Percentiles rank a stretch among this genome's conserved stretches.
Evolutionary conservation across 164 flowering plant genomes (phyloP).

Genomic region (Brasenia schreberi): DNA sequence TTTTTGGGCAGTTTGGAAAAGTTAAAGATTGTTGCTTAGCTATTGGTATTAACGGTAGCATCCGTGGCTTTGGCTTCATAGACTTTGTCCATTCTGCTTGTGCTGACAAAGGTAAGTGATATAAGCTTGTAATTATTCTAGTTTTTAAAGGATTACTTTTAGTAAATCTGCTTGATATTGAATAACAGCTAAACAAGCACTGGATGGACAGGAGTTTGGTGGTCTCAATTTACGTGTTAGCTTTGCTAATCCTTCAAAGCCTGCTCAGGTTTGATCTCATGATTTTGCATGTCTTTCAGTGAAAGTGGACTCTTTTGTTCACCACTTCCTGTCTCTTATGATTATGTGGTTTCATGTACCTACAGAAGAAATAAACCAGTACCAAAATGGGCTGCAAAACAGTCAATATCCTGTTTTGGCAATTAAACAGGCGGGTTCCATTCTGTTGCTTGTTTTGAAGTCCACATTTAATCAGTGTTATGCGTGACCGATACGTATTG

Average conservation of each 20-base stretch:
- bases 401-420: no score
- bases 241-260: not conserved
- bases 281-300: not conserved
- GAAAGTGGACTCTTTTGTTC: not conserved
- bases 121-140: not conserved
- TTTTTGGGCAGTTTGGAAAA: constrained; percentile 2
- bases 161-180: not conserved
- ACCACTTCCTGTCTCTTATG: not conserved
- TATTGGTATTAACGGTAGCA: not conserved
- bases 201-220: not conserved
- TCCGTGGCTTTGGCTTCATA: constrained; percentile 1
- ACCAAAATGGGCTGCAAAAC: no score
- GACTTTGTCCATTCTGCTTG: not conserved
- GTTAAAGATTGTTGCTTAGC: not conserved
- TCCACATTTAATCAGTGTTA: no score
- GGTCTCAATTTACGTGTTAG: not conserved
- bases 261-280: not conserved
- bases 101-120: not conserved
- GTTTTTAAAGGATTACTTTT: not conserved
- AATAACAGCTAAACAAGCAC: not conserved
- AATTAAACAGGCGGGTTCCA: no score
- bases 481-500: no score
- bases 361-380: no score
- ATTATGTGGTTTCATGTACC: not conserved
- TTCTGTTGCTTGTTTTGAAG: no score